These are phyloP conservation scores for Helicosporidium sp. DNA, from an alignment of 139 green algal species.

Conservation along the genomic window DNA sequence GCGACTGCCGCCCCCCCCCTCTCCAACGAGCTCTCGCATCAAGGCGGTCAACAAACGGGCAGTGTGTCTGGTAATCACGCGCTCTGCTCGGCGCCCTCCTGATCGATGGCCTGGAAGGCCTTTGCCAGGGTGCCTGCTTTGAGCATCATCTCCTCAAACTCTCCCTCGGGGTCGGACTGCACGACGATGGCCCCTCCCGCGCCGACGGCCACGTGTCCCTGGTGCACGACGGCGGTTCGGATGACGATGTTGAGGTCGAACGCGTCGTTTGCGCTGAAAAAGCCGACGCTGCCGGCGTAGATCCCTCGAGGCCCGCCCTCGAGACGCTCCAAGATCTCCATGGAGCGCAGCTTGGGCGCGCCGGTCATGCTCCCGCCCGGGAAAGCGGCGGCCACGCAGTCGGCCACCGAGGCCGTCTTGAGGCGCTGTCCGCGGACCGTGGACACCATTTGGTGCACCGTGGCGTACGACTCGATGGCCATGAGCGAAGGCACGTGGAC, in stretches of 20 bases:
- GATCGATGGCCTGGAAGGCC: too few relatives aligned
- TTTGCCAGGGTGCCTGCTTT: conserved; percentile 67
- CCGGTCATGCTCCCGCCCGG: conserved; percentile 92
- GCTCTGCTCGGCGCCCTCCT: too few relatives aligned
- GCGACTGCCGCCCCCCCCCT: too few relatives aligned
- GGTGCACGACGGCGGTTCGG: conserved; percentile 56
- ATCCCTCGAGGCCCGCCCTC: conserved; percentile 60
- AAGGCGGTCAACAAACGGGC: too few relatives aligned
- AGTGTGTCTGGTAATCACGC: too few relatives aligned
- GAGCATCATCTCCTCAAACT: conserved; percentile 88
- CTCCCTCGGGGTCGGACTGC: conserved; percentile 39
- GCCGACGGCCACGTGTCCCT: conserved; percentile 44
- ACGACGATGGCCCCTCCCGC: conserved; percentile 82
- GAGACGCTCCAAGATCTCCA: conserved; percentile 72
- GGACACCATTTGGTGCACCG: conserved; percentile 83
- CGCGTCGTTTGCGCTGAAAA: conserved; percentile 60
- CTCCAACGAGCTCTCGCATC: too few relatives aligned
- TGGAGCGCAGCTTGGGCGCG: conserved; percentile 63
- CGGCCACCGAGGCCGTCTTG: conserved; percentile 13
- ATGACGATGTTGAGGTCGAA: conserved; percentile 99
- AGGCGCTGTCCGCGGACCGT: conserved; percentile 56
- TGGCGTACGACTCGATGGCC: conserved; percentile 77
- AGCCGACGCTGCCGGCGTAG: conserved; percentile 81
- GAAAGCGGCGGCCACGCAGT: conserved; percentile 66
- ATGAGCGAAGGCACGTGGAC: conserved; percentile 85